Conservation (phyloP, 2,329 filamentous ascomycete species). For the Curvularia verruculosa region DNA sequence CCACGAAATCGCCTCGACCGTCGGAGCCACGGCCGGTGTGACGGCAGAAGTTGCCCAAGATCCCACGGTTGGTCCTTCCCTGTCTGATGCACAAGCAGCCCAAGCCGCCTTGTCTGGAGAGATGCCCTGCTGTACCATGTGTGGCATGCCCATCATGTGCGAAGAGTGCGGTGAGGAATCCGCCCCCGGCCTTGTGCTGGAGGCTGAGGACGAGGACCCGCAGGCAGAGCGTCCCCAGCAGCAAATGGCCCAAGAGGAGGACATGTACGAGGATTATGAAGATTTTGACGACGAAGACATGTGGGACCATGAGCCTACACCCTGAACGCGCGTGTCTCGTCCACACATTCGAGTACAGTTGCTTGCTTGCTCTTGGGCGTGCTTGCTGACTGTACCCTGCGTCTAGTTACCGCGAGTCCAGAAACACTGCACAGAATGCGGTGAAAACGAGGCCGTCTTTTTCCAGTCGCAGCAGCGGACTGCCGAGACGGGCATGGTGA, state of each 20-base stretch:
- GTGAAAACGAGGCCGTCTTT: conserved; percentile 90
- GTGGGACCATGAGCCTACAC: conserved; percentile 40
- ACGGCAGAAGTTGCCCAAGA: conserved; percentile 97
- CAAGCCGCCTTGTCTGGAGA: conserved; percentile 35
- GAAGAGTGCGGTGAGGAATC: conserved; percentile 57
- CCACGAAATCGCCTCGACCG: conserved; percentile 88
- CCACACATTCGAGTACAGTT: conserved; percentile 33
- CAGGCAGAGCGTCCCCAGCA: conserved; percentile 30
- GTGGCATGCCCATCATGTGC: conserved; percentile 63
- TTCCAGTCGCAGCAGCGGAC: conserved; percentile 99
- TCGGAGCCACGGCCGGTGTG: conserved; percentile 94
- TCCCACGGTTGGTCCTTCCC: conserved; percentile 85
- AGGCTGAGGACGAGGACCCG: conserved; percentile 49
- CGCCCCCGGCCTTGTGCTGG: conserved; percentile 53
- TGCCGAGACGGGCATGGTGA: conserved; percentile 96
- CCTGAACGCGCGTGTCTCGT: conserved; percentile 32
- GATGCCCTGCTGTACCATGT: conserved; percentile 62
- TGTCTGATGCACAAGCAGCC: conserved; percentile 39
- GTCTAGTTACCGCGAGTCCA: conserved; percentile 87
- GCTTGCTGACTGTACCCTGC: conserved; percentile 45
- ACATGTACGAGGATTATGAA: conserved; percentile 28
- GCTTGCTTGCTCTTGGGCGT: conserved; percentile 47
- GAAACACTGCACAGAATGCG: conserved; percentile 83
- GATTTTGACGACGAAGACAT: conserved; percentile 33
- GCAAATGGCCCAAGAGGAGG: conserved; percentile 15